These are phyloP conservation scores for Trichophyton simii DNA, from an alignment of 2,329 filamentous ascomycete genomes.

Conservation along the genomic window DNA sequence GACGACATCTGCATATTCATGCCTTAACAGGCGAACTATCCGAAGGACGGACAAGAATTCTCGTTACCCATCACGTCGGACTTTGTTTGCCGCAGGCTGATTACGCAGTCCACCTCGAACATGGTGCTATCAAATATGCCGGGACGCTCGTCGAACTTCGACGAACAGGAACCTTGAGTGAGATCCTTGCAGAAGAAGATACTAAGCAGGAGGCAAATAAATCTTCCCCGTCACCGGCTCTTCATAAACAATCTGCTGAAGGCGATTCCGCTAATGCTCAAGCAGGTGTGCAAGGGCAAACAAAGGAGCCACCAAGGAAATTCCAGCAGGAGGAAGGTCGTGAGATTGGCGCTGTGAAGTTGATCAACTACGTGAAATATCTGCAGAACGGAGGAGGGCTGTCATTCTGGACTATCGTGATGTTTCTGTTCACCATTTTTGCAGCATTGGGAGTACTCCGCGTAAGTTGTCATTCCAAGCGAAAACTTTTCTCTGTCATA, in stretches of 20 bases:
- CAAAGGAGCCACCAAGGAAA: conserved; percentile 42
- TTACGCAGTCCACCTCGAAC: conserved; percentile 60
- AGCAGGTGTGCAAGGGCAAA: conserved; percentile 7
- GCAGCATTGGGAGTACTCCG: conserved; percentile 43
- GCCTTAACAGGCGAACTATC: conserved; percentile 61
- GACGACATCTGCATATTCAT: conserved; percentile 64
- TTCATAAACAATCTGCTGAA: conserved; percentile 11
- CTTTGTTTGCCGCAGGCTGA: conserved; percentile 59
- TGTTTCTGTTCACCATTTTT: conserved; percentile 43
- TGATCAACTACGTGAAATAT: conserved; percentile 55
- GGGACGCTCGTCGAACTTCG: conserved; percentile 51
- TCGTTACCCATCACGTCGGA: conserved; percentile 69
- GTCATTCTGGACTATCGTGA: conserved; percentile 45
- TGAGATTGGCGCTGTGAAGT: conserved; percentile 57
- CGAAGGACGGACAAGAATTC: conserved; percentile 56
- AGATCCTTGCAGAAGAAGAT: conserved; percentile 31
- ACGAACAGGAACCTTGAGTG: conserved; percentile 28
- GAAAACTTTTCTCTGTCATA: not conserved
- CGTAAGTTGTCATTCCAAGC: conserved; percentile 23
- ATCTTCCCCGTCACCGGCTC: conserved; percentile 8
- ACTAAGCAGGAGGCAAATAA: conserved; percentile 31
- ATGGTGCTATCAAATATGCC: conserved; percentile 52
- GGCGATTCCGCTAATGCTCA: not conserved
- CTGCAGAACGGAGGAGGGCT: conserved; percentile 53
- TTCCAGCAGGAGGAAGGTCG: conserved; percentile 66